These are phyloP conservation scores for Syzygium grande DNA, from an alignment of 345 rosid species.

Conservation along the genomic window DNA sequence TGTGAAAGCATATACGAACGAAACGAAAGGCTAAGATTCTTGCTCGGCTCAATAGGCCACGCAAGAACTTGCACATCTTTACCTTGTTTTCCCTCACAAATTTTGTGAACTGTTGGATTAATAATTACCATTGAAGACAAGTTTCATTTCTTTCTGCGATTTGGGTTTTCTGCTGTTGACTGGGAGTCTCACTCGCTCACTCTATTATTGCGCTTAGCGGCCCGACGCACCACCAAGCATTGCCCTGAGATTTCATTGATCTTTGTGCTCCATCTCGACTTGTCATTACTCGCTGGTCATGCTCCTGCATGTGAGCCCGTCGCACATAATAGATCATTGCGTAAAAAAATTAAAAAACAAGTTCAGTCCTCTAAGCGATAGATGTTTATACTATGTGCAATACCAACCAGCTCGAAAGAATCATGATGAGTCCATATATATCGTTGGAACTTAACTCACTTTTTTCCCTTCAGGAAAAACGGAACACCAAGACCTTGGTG, in stretches of 20 bases:
- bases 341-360: neutral
- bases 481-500: constrained; percentile 92
- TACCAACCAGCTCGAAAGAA: neutral
- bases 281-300: neutral
- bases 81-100: neutral
- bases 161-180: neutral
- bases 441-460: neutral
- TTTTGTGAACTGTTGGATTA: neutral
- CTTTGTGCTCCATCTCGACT: neutral
- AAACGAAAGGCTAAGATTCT: neutral
- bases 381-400: neutral
- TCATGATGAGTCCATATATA: neutral
- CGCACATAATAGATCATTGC: neutral
- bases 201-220: neutral
- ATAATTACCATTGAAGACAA: neutral
- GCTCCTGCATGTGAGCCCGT: neutral
- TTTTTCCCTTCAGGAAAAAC: constrained; percentile 38
- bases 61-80: neutral
- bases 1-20: neutral
- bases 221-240: neutral
- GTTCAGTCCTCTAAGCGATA: neutral
- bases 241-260: neutral
- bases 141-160: neutral
- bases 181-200: neutral
- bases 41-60: neutral